Conservation (phyloP, 345 rosid species). For the Clarkia xantiana region DNA sequence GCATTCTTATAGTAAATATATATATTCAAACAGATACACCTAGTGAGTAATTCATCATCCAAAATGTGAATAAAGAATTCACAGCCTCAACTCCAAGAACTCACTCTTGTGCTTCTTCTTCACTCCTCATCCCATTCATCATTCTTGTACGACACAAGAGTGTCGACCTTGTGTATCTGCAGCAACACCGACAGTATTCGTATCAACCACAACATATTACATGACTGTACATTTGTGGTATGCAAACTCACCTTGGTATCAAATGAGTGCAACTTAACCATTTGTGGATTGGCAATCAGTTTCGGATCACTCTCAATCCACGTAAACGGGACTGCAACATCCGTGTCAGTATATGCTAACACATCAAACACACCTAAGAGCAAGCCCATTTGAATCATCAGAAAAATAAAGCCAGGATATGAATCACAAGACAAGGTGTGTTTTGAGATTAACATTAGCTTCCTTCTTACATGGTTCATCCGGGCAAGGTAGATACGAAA, state of each 20-base stretch:
- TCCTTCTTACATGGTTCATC: constrained; percentile 70
- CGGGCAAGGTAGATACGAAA: constrained; percentile 92
- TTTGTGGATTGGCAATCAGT: constrained; percentile 90
- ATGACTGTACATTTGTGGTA: too few relatives aligned
- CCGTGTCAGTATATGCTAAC: constrained; percentile 77
- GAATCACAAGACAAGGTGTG: constrained; percentile 2
- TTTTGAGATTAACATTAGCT: background rate
- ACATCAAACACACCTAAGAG: constrained; percentile 83
- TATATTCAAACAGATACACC: too few relatives aligned
- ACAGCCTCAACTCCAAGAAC: constrained; percentile 7
- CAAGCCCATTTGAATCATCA: background rate
- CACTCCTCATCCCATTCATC: constrained; percentile 91
- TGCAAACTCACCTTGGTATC: constrained; percentile 58
- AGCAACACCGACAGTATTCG: background rate
- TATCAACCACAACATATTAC: too few relatives aligned
- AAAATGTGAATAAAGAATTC: constrained; percentile 17
- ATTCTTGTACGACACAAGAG: constrained; percentile 88
- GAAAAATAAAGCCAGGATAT: too few relatives aligned
- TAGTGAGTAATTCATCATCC: too few relatives aligned
- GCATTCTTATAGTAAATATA: too few relatives aligned
- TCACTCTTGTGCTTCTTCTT: background rate
- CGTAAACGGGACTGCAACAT: constrained; percentile 83
- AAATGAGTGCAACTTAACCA: constrained; percentile 94
- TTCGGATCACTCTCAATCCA: constrained; percentile 96
- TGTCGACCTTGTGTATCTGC: constrained; percentile 96